Evolutionary conservation across 257 asterid species (phyloP), one percentile per base, ranked within the genome.

Genomic region (Solanum appendiculatum): DNA sequence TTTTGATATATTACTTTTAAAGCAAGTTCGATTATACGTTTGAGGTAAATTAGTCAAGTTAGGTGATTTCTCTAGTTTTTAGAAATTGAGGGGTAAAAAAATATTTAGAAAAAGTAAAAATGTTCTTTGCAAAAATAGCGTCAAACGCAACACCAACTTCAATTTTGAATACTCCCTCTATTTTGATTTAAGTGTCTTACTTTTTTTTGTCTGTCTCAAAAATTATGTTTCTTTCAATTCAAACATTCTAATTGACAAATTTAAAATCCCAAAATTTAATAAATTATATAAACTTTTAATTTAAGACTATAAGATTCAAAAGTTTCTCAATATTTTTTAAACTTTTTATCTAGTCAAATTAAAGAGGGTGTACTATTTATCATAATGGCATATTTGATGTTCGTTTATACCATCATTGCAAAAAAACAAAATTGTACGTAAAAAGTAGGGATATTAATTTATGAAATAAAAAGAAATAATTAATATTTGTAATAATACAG

Each of bases 401-500:
- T 72, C 46, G 5, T 33, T 34, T 72, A 72, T 36, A 21, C 48
- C 36, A 72, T 36, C 81, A 36, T 72, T 69, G n/a, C 14, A 31
- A 31, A 69, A 31, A 69, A 69, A 69, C 39, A 69, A 31, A 54
- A 69, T 31, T 34, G 48, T 39, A 72, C 16, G 48, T 72, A 34
- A 21, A 34, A 56, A 56, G 66, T 21, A 8, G 39, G 40, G 7
- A 60, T 54, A 20, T 13, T 6, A 23, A 70, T 34, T 70, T 70
- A 70, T 34, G 80, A 69, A 69, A 34, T 15, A n/a, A n/a, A 23
- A 25, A 12, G 31, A n/a, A n/a, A 4, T 60, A 60, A 60, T 60
- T 60, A 60, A 60, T 66, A 81, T 23, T 82, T 54, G 39, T 82
- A 70, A 48, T 72, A 37, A 33, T 72, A 27, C 87, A 73, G 84